Evolutionary conservation across 2,329 filamentous ascomycete species (phyloP), one percentile per base, ranked within the genome.

Genomic region (Exophiala calicioides): DNA sequence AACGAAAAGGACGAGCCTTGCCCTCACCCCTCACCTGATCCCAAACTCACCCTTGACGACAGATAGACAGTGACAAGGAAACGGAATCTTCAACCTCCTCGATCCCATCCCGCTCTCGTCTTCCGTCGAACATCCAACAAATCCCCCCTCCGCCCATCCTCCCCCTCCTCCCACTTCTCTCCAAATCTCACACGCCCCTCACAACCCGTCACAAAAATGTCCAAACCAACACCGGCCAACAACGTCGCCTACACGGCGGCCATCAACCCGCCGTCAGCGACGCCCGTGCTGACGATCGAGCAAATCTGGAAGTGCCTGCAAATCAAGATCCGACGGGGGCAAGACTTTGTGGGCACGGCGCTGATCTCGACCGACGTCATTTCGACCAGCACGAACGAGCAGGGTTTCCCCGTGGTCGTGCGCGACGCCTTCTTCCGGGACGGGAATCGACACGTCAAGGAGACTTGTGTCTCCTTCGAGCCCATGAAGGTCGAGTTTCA

Each of bases 291-390:
- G n/a, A 62, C 60, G 2, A 40, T 33, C n/a, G 44, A 57, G 1
- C 66, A 71, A 56, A 52, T 70, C 35, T 70, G 67, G 68, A 53
- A 59, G 1, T 66, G 63, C 3, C 57, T 65, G 1, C 48, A 59
- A 21, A 50, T 50, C 12, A 65, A 65, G 46, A 53, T 64, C 31
- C 50, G 50, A 7, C 52, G 53, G 1, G 62, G 55, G 2, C 45
- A 63, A 36, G 59, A 58, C 16, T 65, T 64, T 29, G 58, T 63
- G 18, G 55, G 56, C n/a, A 49, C 39, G 20, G 60, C 57, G 18
- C 60, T 63, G 18, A 34, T 53, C 37, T 58, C 57, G 15, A 60
- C 50, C 1, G 34, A 55, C 32, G 52, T 59, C 18, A 34, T 61
- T 27, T 55, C 56, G 6, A 47, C 47, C 10, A 52, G 47, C 2